A percentile compares a stretch with the other conserved stretches of the same genome.
Conservation (phyloP, 2,329 filamentous ascomycete genomes). For the Colletotrichum destructivum region DNA sequence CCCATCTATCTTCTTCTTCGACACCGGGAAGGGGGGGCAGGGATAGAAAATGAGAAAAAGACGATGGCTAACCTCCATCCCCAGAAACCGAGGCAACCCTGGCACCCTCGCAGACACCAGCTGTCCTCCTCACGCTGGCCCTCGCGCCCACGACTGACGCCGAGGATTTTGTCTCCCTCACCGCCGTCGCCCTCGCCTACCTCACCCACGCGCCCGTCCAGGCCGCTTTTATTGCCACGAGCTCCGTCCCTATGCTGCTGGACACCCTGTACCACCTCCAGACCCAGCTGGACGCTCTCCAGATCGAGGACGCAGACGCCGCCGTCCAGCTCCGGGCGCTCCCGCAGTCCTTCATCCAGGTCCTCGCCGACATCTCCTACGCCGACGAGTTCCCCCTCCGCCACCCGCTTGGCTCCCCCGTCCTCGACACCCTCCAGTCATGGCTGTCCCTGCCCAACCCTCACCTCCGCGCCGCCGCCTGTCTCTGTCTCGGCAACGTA, state of each 20-base stretch:
- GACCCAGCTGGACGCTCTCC: conserved; percentile 55
- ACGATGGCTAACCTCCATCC: background rate
- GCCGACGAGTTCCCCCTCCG: conserved; percentile 61
- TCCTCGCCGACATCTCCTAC: conserved; percentile 68
- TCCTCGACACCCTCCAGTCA: conserved; percentile 59
- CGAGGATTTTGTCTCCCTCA: conserved; percentile 68
- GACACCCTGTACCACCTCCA: conserved; percentile 64
- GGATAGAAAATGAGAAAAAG: too few relatives aligned
- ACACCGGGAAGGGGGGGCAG: too few relatives aligned
- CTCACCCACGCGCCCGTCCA: conserved; percentile 69
- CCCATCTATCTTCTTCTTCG: background rate
- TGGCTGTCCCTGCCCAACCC: conserved; percentile 62
- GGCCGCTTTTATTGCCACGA: conserved; percentile 58
- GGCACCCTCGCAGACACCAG: conserved; percentile 63
- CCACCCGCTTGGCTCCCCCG: conserved; percentile 60
- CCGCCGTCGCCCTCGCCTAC: conserved; percentile 69
- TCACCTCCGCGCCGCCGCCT: conserved; percentile 70
- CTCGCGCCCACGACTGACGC: conserved; percentile 60
- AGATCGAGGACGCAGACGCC: conserved; percentile 63
- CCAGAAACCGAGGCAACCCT: conserved; percentile 62
- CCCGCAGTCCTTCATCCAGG: conserved; percentile 64
- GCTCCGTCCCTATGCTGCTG: conserved; percentile 61
- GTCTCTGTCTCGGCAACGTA: conserved; percentile 74
- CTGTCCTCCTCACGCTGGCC: conserved; percentile 66
- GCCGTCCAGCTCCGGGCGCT: conserved; percentile 62